A percentile compares a stretch with the other conserved stretches of the same genome.
These are phyloP conservation scores for Tetrahymena thermophila DNA, from an alignment of 73 alveolate genomes.

Conservation along the genomic window DNA sequence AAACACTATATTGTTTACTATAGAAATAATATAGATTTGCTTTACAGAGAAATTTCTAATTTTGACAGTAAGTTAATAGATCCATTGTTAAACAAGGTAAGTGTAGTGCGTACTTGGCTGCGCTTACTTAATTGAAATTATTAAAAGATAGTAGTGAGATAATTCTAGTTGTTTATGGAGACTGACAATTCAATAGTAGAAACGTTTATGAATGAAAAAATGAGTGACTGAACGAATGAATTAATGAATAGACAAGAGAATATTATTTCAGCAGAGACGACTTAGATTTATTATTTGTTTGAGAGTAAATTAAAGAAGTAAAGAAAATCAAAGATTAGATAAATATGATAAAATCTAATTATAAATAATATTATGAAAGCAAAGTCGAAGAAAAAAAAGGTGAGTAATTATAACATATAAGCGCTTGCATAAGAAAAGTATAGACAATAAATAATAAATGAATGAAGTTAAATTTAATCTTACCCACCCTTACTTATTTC, in stretches of 20 bases:
- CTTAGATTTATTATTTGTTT: not conserved
- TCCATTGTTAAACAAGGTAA: not conserved
- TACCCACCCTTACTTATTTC: not conserved
- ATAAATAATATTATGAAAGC: not conserved
- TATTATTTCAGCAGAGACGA: not conserved
- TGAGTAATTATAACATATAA: not conserved
- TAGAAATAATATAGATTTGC: not conserved
- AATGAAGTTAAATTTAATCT: not conserved
- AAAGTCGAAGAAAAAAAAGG: not conserved
- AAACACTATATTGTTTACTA: not conserved
- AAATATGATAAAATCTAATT: not conserved
- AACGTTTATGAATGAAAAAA: too few species aligned
- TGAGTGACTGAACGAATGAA: too few species aligned
- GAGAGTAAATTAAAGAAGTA: not conserved
- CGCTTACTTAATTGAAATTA: not conserved
- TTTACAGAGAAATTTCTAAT: not conserved
- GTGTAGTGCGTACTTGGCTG: not conserved
- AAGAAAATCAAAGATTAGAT: not conserved
- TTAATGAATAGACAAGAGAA: too few species aligned
- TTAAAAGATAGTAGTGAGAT: not conserved
- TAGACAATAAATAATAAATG: not conserved
- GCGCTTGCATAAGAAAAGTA: not conserved
- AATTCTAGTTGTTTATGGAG: not conserved
- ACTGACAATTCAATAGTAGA: not conserved
- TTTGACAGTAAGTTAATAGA: not conserved